A percentile compares a stretch with the other conserved stretches of the same genome.
phyloP scores from a whole-genome alignment of 2,329 filamentous ascomycete genomes.

The Raffaelea albimanens region DNA sequence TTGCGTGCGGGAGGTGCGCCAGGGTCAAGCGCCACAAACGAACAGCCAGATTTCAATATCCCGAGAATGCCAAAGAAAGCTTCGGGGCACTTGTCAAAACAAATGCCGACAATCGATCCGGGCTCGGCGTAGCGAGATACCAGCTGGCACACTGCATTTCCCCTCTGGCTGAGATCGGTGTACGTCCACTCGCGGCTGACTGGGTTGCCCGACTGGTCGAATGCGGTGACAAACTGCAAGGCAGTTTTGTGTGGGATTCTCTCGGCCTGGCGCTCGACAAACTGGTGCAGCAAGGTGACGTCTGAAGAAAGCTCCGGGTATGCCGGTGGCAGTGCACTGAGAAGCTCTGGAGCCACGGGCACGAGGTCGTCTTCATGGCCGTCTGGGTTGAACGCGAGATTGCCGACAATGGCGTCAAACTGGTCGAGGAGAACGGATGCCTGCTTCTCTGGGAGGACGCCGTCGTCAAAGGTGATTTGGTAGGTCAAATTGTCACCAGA shows the following conservation, averaged over 20 bases:
- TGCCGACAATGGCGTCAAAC: constrained; percentile 56
- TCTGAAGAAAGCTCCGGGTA: constrained; percentile 46
- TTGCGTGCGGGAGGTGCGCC: constrained; percentile 64
- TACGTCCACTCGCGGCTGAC: constrained; percentile 61
- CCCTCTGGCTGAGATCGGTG: constrained; percentile 56
- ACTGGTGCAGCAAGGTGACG: constrained; percentile 60
- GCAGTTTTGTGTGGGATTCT: constrained; percentile 52
- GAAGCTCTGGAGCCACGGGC: constrained; percentile 26
- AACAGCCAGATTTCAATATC: constrained; percentile 71
- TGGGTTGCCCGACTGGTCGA: constrained; percentile 32
- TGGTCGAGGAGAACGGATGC: constrained; percentile 59
- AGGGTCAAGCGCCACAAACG: constrained; percentile 73
- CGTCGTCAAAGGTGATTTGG: constrained; percentile 55
- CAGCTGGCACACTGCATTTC: constrained; percentile 63
- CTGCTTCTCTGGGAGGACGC: constrained; percentile 59
- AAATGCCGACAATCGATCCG: constrained; percentile 61
- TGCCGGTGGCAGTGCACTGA: constrained; percentile 58
- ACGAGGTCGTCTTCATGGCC: constrained; percentile 29
- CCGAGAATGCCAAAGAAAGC: constrained; percentile 76
- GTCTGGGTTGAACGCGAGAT: constrained; percentile 44
- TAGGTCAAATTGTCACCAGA: constrained; percentile 40
- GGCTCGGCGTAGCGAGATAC: constrained; percentile 39
- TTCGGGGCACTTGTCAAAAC: constrained; percentile 77
- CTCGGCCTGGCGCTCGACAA: constrained; percentile 58
- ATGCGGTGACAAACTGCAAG: constrained; percentile 61